Evolutionary conservation across 495 filamentous ascomycete genomes (phyloP).

Genomic region (Aspergillus steynii): DNA sequence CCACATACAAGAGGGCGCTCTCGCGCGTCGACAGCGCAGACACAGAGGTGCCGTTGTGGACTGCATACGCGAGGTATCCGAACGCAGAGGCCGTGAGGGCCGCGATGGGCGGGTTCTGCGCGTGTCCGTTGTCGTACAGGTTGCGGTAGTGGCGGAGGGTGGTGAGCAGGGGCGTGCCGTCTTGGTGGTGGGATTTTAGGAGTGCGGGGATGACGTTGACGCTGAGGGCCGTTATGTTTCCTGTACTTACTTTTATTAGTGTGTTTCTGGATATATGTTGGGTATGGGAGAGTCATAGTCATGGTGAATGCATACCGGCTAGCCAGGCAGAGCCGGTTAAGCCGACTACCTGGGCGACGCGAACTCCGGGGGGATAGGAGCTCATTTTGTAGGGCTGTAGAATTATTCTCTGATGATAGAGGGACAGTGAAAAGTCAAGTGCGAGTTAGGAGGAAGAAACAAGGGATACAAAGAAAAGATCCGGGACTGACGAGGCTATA

Average conservation of each 20-base stretch:
- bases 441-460: neutral
- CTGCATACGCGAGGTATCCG: constrained; percentile 40
- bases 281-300: neutral
- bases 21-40: constrained; percentile 23
- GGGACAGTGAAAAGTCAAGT: neutral
- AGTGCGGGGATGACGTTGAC: constrained; percentile 34
- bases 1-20: constrained; percentile 25
- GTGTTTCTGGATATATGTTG: neutral
- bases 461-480: neutral
- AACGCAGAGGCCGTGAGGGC: constrained; percentile 33
- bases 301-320: constrained; percentile 18
- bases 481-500: neutral
- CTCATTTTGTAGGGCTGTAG: constrained; percentile 16
- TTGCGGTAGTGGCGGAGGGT: constrained; percentile 29
- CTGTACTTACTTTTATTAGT: constrained; percentile 15
- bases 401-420: neutral
- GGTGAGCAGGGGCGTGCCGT: constrained; percentile 27
- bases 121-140: constrained; percentile 35
- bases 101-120: constrained; percentile 36
- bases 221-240: constrained; percentile 38
- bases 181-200: constrained; percentile 26
- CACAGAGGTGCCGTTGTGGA: constrained; percentile 24
- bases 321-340: constrained; percentile 36
- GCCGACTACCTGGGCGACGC: constrained; percentile 34
- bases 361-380: constrained; percentile 21